Conservation (phyloP, 768 basidiomycete genomes). For the Termitomyces sp. region DNA sequence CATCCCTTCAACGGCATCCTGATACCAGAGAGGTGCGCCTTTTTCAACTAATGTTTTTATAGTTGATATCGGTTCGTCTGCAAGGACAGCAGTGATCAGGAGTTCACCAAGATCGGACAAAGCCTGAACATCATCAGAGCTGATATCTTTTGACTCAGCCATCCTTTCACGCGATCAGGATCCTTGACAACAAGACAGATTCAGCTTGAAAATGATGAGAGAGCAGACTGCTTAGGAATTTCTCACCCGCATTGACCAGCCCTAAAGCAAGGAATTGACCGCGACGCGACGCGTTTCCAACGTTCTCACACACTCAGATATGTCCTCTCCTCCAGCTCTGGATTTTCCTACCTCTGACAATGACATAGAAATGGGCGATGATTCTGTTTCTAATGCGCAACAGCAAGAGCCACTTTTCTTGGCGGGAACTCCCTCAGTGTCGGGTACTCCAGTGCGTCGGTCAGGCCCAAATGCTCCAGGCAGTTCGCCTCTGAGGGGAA, state of each 20-base stretch:
- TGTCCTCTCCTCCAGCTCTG: slow-evolving; percentile 62
- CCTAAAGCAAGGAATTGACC: slow-evolving; percentile 41
- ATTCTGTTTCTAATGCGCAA: slow-evolving; percentile 30
- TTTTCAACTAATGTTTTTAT: slow-evolving; percentile 48
- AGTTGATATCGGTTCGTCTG: slow-evolving; percentile 34
- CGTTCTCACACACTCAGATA: slow-evolving; percentile 19
- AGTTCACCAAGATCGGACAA: slow-evolving; percentile 50
- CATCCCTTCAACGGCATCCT: slow-evolving; percentile 72
- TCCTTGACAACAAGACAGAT: not conserved
- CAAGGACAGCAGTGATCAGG: slow-evolving; percentile 55
- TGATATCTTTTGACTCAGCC: slow-evolving; percentile 2
- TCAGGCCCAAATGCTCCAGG: slow-evolving; percentile 29
- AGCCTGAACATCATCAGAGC: slow-evolving; percentile 29
- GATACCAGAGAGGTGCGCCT: slow-evolving; percentile 87
- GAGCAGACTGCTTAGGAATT: not conserved
- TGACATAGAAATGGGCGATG: slow-evolving; percentile 49
- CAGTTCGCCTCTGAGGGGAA: slow-evolving; percentile 41
- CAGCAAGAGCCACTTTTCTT: slow-evolving; percentile 45
- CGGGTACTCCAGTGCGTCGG: slow-evolving; percentile 43
- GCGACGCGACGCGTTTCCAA: slow-evolving; percentile 46
- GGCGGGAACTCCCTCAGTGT: slow-evolving; percentile 44
- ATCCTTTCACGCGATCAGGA: slow-evolving; percentile 17
- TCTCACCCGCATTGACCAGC: slow-evolving; percentile 23
- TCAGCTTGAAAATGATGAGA: not conserved
- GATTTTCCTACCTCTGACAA: slow-evolving; percentile 62